Base-by-base conservation (phyloP, 1,284 basidiomycete species). In the Chiua sp. region DNA sequence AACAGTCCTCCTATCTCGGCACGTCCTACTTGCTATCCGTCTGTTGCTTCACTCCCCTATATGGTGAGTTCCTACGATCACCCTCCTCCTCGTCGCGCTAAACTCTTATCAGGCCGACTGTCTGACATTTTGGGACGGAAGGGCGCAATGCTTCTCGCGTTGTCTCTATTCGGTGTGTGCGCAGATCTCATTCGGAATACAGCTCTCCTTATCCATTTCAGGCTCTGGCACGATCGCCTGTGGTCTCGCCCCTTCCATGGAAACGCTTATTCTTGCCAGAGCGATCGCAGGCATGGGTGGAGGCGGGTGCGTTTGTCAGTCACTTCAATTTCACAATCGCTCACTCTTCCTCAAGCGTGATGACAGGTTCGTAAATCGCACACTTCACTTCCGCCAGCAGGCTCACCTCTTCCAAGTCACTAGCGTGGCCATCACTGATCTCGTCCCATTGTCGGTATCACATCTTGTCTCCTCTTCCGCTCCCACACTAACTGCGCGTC, bases 281-380 rank as follows among this genome's bases (percentile, higher is more conserved):
- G 89, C 91, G 13, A 75, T 96, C 48, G 94, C 94, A 44, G 94
- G 94, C 51, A 93, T 96, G 86, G 94, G 94, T 58, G 93, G 94
- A 61, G 93, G 94, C 73, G 93, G 93, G 84, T 91, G 84, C 74
- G 61, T 66, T 32, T 3, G 47, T 48, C 46, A 33, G 18, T 48
- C 28, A 2, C 48, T 7, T 7, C 12, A n/a, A 8, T 5, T 20
- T 51, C 47, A 55, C 37, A 37, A 28, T 30, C 11, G 50, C 59
- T 62, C 54, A 65, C 59, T 3, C 51, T n/a, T 23, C 44, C 7
- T 48, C 62, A 72, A 91, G 89, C 33, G 85, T 93, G 23, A 92
- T 92, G 90, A 92, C 91, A 81, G 92, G 91, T 91, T 70, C 67
- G 75, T 60, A 50, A 61, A 52, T 56, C n/a, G 20, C 44, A 4